phyloP scores from a whole-genome alignment of 805 yeast genomes.

The Teunomyces lycoperdinae region DNA sequence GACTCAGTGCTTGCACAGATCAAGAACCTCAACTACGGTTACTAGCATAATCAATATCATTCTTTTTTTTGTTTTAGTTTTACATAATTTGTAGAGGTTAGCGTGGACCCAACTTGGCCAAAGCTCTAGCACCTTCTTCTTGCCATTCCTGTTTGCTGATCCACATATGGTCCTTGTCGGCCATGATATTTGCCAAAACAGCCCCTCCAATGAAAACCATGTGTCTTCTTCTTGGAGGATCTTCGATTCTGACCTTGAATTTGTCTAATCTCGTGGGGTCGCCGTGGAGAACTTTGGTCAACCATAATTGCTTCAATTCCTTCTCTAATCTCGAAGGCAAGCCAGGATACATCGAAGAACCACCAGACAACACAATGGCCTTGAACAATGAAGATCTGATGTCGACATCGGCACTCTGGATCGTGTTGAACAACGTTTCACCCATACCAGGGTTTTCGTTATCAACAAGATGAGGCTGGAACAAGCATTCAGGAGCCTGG shows the following conservation, averaged over 20 bases:
- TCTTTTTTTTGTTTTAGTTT: background rate
- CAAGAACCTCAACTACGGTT: conserved; percentile 32
- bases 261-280: conserved; percentile 84
- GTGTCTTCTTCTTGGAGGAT: conserved; percentile 97
- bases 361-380: conserved; percentile 94
- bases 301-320: conserved; percentile 95
- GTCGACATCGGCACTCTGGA: conserved; percentile 94
- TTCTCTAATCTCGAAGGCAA: conserved; percentile 93
- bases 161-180: conserved; percentile 99
- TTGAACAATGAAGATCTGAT: conserved; percentile 83
- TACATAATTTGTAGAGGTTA: conserved; percentile 23
- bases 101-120: conserved; percentile 90
- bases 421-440: conserved; percentile 80
- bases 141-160: conserved; percentile 95
- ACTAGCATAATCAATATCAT: conserved; percentile 1
- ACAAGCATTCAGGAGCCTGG: conserved; percentile 94
- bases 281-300: conserved; percentile 79
- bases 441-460: conserved; percentile 97
- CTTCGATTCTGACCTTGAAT: conserved; percentile 95
- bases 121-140: conserved; percentile 86
- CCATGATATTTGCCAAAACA: conserved; percentile 95
- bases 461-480: conserved; percentile 93
- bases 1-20: conserved; percentile 57
- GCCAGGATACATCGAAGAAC: conserved; percentile 98
- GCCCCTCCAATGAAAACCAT: conserved; percentile 99